Conservation (phyloP, 352 stramenopile species). For the Plasmopara muralis region DNA sequence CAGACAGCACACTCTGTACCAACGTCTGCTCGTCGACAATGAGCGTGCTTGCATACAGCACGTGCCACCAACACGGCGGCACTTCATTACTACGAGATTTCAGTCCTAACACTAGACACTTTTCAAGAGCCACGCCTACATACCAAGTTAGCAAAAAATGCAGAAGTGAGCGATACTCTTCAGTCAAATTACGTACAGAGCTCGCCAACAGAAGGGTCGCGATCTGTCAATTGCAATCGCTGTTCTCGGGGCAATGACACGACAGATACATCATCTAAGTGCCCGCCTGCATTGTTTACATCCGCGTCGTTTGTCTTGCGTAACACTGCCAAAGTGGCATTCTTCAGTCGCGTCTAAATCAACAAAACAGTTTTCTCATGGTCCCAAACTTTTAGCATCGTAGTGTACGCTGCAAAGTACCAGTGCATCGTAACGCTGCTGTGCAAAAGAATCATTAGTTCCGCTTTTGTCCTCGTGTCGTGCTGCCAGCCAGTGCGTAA, state of each 20-base stretch:
- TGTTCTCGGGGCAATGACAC: slow-evolving; percentile 13
- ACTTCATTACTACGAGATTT: slow-evolving; percentile 33
- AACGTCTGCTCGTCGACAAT: slow-evolving; percentile 65
- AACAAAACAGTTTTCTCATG: slow-evolving; percentile 4
- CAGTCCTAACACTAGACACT: slow-evolving; percentile 54
- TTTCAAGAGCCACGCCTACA: slow-evolving; percentile 46
- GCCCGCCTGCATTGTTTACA: slow-evolving; percentile 3
- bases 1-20: slow-evolving; percentile 59
- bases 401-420: slow-evolving; percentile 17
- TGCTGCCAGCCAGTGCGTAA: slow-evolving; percentile 59
- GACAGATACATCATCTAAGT: slow-evolving; percentile 7
- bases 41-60: slow-evolving; percentile 67
- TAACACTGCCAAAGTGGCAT: slow-evolving; percentile 52
- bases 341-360: slow-evolving; percentile 54
- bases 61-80: slow-evolving; percentile 62
- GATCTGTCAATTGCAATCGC: slow-evolving; percentile 36
- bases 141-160: neutral
- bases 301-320: slow-evolving; percentile 29
- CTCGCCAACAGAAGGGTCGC: slow-evolving; percentile 50
- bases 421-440: slow-evolving; percentile 54
- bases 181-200: slow-evolving; percentile 33
- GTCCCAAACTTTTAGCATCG: neutral
- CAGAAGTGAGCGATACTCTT: no score
- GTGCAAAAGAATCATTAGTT: slow-evolving; percentile 36
- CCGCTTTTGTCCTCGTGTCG: slow-evolving; percentile 40